Conservation (phyloP, 2,329 filamentous ascomycete genomes). For the Claviceps citrina region DNA sequence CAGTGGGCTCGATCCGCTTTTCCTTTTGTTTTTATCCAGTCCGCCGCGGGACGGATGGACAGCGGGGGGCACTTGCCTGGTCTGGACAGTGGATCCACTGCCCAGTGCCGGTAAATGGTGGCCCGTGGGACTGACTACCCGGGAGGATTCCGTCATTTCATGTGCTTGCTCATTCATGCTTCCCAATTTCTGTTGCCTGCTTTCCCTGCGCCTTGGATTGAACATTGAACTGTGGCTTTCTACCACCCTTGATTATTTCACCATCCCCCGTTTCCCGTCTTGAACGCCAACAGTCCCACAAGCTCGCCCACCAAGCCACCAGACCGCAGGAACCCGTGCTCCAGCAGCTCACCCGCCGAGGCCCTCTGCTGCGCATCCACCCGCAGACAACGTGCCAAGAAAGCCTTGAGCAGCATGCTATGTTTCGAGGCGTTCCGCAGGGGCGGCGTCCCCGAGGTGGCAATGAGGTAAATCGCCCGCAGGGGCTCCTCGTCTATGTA, state of each 20-base stretch:
- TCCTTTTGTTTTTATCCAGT: no score
- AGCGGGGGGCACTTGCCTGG: neutral
- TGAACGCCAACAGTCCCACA: neutral
- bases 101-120: no score
- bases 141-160: no score
- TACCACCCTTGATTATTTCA: no score
- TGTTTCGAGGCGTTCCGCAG: neutral
- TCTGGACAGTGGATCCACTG: no score
- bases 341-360: neutral
- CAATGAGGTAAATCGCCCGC: neutral
- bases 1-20: no score
- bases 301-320: neutral
- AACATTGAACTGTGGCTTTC: no score
- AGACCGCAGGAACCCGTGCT: neutral
- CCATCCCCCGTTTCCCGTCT: neutral
- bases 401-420: neutral
- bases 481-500: neutral
- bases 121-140: no score
- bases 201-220: no score
- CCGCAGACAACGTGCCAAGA: neutral
- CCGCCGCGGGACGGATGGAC: no score
- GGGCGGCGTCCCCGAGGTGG: neutral
- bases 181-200: no score
- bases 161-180: no score
- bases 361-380: neutral